Evolutionary conservation across 129 eudicot genomes (phyloP).

Genomic region (Saposhnikovia divaricata): DNA sequence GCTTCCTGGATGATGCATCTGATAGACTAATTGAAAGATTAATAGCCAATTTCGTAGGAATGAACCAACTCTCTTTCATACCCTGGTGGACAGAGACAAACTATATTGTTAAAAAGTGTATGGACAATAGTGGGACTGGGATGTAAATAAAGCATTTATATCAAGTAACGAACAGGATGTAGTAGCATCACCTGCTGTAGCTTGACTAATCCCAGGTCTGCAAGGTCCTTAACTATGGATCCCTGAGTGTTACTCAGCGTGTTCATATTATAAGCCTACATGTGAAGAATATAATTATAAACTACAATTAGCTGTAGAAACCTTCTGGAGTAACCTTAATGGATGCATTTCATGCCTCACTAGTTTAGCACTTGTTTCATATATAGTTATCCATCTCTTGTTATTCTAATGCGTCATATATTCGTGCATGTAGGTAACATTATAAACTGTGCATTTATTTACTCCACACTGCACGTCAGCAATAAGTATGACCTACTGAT

Average conservation of each 20-base stretch:
- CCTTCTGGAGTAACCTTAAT: background rate
- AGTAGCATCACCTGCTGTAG: conserved; percentile 58
- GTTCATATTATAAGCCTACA: conserved; percentile 76
- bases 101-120: background rate
- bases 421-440: background rate
- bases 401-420: background rate
- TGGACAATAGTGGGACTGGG: too few species aligned
- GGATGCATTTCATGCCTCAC: background rate
- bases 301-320: background rate
- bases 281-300: background rate
- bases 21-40: conserved; percentile 88
- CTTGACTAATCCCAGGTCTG: conserved; percentile 86
- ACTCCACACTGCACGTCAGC: background rate
- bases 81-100: conserved; percentile 44
- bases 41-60: conserved; percentile 86
- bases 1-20: conserved; percentile 74
- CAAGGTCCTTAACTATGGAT: conserved; percentile 70
- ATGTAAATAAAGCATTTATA: conserved; percentile 5
- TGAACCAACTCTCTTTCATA: conserved; percentile 92
- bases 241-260: conserved; percentile 61
- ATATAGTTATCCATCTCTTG: background rate
- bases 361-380: background rate
- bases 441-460: background rate
- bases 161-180: background rate
- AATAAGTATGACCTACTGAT: background rate